phyloP scores from a whole-genome alignment of 306 rosid genomes.

The Pachyrhizus erosus region DNA sequence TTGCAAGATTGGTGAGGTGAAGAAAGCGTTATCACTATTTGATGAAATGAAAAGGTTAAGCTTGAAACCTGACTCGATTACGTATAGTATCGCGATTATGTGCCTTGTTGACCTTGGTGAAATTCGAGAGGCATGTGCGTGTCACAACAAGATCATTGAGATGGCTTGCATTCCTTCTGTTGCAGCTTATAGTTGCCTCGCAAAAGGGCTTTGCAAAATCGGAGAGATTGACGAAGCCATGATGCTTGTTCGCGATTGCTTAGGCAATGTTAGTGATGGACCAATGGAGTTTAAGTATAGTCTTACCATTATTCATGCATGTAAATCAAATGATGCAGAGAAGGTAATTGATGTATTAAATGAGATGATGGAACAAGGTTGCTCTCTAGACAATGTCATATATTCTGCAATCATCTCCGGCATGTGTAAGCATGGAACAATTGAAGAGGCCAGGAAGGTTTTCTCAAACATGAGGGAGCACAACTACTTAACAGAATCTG shows the following conservation, averaged over 20 bases:
- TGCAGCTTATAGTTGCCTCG: slow-evolving; percentile 65
- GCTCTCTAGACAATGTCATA: slow-evolving; percentile 54
- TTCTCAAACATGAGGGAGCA: slow-evolving; percentile 64
- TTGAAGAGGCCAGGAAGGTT: slow-evolving; percentile 86
- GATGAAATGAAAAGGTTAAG: slow-evolving; percentile 58
- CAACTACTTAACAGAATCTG: slow-evolving; percentile 69
- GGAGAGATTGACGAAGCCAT: slow-evolving; percentile 84
- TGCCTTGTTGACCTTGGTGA: slow-evolving; percentile 68
- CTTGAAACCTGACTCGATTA: slow-evolving; percentile 55
- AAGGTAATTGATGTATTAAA: slow-evolving; percentile 66
- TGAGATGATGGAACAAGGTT: slow-evolving; percentile 82
- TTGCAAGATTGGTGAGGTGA: slow-evolving; percentile 54
- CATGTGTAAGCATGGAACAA: slow-evolving; percentile 76
- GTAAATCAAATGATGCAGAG: slow-evolving; percentile 62
- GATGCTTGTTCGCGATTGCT: slow-evolving; percentile 82
- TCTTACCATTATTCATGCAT: slow-evolving; percentile 68
- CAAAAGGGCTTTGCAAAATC: slow-evolving; percentile 67
- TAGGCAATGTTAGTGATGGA: slow-evolving; percentile 65
- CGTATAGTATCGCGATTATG: slow-evolving; percentile 57
- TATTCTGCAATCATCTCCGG: slow-evolving; percentile 74
- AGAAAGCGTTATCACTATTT: slow-evolving; percentile 66
- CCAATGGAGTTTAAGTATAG: slow-evolving; percentile 77
- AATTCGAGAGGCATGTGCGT: slow-evolving; percentile 68
- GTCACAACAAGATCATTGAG: slow-evolving; percentile 74
- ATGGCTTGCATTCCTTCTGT: slow-evolving; percentile 76